Conservation (phyloP, 1,284 basidiomycete species). For the Ceratobasidium sp. region DNA sequence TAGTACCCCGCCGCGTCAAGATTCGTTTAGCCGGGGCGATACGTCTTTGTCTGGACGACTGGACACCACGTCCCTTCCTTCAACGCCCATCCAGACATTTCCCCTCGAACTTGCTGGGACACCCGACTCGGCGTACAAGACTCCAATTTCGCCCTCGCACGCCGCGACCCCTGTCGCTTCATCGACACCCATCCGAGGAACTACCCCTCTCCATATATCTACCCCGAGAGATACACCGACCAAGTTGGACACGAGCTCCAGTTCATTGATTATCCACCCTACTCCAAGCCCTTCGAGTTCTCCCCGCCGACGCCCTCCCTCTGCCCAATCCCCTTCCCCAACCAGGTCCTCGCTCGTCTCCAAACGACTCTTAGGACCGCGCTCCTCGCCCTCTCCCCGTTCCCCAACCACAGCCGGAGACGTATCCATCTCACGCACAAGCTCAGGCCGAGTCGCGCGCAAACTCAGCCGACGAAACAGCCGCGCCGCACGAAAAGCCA, state of each 20-base stretch:
- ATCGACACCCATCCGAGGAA: too few relatives aligned
- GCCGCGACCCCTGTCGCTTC: background rate
- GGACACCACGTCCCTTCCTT: constrained; percentile 40
- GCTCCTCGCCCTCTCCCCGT: constrained; percentile 52
- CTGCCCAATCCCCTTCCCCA: constrained; percentile 42
- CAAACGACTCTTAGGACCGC: constrained; percentile 81
- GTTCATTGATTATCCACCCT: background rate
- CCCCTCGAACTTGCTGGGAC: constrained; percentile 48
- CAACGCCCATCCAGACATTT: constrained; percentile 52
- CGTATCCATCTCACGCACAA: constrained; percentile 5
- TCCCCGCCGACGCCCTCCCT: constrained; percentile 11
- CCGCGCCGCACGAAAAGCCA: constrained; percentile 12
- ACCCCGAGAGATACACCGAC: constrained; percentile 7
- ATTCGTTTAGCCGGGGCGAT: too few relatives aligned
- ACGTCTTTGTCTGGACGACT: constrained; percentile 48
- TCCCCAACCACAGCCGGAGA: background rate
- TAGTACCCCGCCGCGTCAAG: constrained; percentile 43
- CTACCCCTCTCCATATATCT: too few relatives aligned
- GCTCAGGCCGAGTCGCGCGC: constrained; percentile 13
- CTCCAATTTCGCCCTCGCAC: constrained; percentile 38
- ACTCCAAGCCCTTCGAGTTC: constrained; percentile 16
- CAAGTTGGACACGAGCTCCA: constrained; percentile 1
- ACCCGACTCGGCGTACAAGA: constrained; percentile 34
- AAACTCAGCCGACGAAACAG: constrained; percentile 3
- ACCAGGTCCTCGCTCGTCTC: constrained; percentile 78